A percentile compares a stretch with the other conserved stretches of the same genome.
These are phyloP conservation scores for Neurospora pannonica DNA, from an alignment of 495 filamentous ascomycete species.

Conservation along the genomic window DNA sequence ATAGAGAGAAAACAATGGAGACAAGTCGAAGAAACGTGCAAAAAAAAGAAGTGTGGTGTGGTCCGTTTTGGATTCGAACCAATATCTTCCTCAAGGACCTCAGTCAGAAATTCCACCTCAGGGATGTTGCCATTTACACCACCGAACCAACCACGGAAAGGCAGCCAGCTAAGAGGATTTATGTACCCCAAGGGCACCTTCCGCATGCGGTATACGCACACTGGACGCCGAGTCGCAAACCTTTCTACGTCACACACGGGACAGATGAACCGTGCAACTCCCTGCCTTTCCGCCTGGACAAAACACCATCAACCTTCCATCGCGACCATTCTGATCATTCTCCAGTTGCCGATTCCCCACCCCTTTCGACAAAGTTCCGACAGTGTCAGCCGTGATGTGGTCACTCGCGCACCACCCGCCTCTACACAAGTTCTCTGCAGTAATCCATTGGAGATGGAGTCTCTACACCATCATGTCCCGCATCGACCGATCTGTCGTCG, in stretches of 20 bases:
- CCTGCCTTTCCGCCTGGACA: background rate
- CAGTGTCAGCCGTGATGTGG: background rate
- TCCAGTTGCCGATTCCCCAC: background rate
- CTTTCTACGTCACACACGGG: background rate
- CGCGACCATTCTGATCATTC: background rate
- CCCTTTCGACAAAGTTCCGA: background rate
- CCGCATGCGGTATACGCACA: background rate
- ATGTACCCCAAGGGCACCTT: background rate
- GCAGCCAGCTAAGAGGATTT: background rate
- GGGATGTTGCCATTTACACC: background rate
- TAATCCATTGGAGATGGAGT: background rate
- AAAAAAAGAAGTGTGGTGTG: background rate
- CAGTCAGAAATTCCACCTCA: background rate
- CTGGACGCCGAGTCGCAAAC: background rate
- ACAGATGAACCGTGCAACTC: background rate
- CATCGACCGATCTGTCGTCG: background rate
- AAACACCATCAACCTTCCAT: background rate
- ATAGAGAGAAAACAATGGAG: rapidly evolving
- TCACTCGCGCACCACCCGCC: background rate
- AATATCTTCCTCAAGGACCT: background rate
- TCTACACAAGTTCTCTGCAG: background rate
- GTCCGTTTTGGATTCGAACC: background rate
- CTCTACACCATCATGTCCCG: background rate
- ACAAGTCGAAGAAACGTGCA: background rate
- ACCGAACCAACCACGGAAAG: background rate